These are phyloP conservation scores for Mycena crocata DNA, from an alignment of 768 basidiomycete species.

Conservation along the genomic window DNA sequence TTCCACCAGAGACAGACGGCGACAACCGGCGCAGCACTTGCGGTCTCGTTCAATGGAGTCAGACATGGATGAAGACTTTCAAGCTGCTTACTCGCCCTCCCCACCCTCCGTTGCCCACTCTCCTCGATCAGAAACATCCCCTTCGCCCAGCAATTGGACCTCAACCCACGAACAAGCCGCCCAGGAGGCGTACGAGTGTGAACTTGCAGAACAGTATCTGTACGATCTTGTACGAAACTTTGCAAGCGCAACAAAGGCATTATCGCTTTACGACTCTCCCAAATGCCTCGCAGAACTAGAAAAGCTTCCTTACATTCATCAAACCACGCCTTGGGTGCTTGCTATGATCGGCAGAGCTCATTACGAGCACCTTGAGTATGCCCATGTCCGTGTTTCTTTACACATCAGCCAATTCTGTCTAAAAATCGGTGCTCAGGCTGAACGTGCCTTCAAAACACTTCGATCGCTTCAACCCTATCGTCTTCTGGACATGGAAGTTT, in stretches of 20 bases:
- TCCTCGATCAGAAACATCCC: slow-evolving; percentile 72
- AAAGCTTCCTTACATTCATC: slow-evolving; percentile 77
- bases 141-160: slow-evolving; percentile 72
- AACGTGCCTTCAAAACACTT: slow-evolving; percentile 87
- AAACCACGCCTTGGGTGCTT: slow-evolving; percentile 81
- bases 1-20: slow-evolving; percentile 68
- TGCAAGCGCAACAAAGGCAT: slow-evolving; percentile 79
- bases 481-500: slow-evolving; percentile 93
- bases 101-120: slow-evolving; percentile 70
- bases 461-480: slow-evolving; percentile 91
- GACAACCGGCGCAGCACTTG: slow-evolving; percentile 59
- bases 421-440: slow-evolving; percentile 68
- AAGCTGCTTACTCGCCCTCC: slow-evolving; percentile 70
- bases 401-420: slow-evolving; percentile 31
- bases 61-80: slow-evolving; percentile 75
- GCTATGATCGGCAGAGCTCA: slow-evolving; percentile 88
- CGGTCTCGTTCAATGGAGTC: slow-evolving; percentile 76
- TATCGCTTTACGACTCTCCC: slow-evolving; percentile 82
- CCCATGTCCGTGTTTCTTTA: slow-evolving; percentile 71
- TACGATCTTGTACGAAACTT: slow-evolving; percentile 85
- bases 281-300: slow-evolving; percentile 82
- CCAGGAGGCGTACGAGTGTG: slow-evolving; percentile 76
- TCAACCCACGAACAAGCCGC: slow-evolving; percentile 76
- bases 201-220: slow-evolving; percentile 85
- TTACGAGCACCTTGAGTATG: slow-evolving; percentile 92